A percentile compares a stretch with the other conserved stretches of the same genome.
Evolutionary conservation across 1,139 yeast species (phyloP).

Genomic region (Nakaseomyces sp.): DNA sequence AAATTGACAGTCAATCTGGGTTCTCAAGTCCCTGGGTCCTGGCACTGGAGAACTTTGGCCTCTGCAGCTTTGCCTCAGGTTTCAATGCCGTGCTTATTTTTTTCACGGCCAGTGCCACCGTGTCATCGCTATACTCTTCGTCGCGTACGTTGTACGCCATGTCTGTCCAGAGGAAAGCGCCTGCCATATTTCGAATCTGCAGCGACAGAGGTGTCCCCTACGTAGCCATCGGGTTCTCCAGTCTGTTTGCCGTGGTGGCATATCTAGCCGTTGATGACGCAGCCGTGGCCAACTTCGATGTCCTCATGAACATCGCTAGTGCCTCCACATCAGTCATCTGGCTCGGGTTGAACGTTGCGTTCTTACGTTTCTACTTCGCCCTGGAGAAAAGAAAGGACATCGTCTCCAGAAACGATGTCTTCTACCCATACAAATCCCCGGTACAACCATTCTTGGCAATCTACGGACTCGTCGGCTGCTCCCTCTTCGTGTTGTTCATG

Average conservation of each 20-base stretch:
- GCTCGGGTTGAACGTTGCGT: constrained; percentile 73
- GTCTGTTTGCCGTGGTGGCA: constrained; percentile 51
- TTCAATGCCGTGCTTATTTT: constrained; percentile 62
- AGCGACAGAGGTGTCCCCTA: constrained; percentile 65
- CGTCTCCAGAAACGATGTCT: constrained; percentile 48
- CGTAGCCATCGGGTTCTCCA: constrained; percentile 55
- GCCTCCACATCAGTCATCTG: constrained; percentile 73
- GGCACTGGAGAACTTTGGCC: constrained; percentile 59
- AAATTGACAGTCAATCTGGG: constrained; percentile 37
- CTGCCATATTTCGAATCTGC: constrained; percentile 51
- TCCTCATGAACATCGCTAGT: constrained; percentile 58
- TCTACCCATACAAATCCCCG: constrained; percentile 69
- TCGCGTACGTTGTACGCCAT: constrained; percentile 36
- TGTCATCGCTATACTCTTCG: constrained; percentile 35
- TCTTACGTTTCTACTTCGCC: constrained; percentile 63
- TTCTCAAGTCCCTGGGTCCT: constrained; percentile 73
- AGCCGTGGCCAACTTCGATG: constrained; percentile 56
- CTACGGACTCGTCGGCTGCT: constrained; percentile 48
- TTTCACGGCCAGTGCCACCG: constrained; percentile 53
- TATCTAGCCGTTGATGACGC: constrained; percentile 51
- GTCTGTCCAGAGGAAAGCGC: constrained; percentile 64
- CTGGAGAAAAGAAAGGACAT: constrained; percentile 57
- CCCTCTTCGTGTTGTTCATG: constrained; percentile 49
- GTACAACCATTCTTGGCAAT: constrained; percentile 71
- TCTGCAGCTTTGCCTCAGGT: constrained; percentile 57